Conservation (phyloP, 192 early-diverging fungal genomes). For the Coemansia sp. region DNA sequence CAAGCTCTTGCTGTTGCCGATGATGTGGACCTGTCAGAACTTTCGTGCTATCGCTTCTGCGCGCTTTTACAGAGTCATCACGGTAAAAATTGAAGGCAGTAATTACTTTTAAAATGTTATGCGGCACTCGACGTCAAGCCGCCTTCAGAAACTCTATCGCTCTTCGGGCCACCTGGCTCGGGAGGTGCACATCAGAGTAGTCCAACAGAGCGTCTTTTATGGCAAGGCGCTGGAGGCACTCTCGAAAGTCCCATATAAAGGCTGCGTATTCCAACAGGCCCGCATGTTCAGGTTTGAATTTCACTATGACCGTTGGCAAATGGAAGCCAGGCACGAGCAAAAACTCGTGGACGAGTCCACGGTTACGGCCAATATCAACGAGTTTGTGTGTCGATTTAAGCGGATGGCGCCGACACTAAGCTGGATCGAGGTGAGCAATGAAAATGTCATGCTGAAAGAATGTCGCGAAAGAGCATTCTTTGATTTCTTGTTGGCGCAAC, state of each 20-base stretch:
- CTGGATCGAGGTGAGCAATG: neutral
- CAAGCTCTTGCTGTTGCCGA: too few relatives aligned
- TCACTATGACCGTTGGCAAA: neutral
- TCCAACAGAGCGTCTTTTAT: neutral
- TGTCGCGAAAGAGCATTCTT: too few relatives aligned
- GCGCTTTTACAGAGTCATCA: too few relatives aligned
- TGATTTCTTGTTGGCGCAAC: too few relatives aligned
- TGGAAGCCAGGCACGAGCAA: too few relatives aligned
- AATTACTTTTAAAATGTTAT: too few relatives aligned
- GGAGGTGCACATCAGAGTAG: neutral
- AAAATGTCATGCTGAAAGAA: too few relatives aligned
- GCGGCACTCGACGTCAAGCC: too few relatives aligned
- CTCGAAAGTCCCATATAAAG: neutral
- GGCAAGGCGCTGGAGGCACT: neutral
- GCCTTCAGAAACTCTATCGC: too few relatives aligned
- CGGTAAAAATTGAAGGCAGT: too few relatives aligned
- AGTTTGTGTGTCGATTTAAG: neutral
- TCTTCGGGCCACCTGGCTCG: neutral
- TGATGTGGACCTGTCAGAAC: too few relatives aligned
- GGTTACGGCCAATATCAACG: neutral
- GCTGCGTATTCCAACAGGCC: neutral
- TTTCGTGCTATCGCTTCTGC: too few relatives aligned
- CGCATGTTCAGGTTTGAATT: neutral
- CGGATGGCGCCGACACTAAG: neutral
- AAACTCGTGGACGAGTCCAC: neutral